Base-by-base conservation (phyloP, 2,329 filamentous ascomycete genomes). In the Diaporthe eres region DNA sequence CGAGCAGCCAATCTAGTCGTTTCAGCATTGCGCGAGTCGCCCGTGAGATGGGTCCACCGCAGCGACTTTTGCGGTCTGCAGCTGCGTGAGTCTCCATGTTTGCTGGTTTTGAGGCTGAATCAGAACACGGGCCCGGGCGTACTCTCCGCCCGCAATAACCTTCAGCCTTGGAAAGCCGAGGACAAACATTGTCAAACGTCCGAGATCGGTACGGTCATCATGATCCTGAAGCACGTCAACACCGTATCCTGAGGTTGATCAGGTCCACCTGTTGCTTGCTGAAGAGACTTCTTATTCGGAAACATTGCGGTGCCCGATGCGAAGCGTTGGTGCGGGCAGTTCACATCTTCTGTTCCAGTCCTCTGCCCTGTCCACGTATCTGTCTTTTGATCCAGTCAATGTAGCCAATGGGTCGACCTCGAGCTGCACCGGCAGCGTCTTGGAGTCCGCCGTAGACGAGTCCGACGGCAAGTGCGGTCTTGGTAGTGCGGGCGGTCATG, bases 361-460 rank as follows among this genome's bases (percentile, higher is more conserved):
- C 71, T 51, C 79, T 74, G 68, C 80, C 79, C 49, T 77, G 74
- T 49, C 79, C 79, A 60, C 83, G 82, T 72, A 86, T 81, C 65
- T 86, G 86, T 77, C 88, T 86, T 78, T 89, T 85, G 72, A 93
- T 79, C 79, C 92, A 94, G 75, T 95, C 92, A 77, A 97, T 86
- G 82, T 97, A 98, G 28, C 91, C 91, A 47, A 96, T 90, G 73
- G 88, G 90, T 80, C 94, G 92, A 73, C 95, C 95, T 82, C 91
- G 93, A 71, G 91, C 85, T 76, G 92, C 87, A 72, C 92, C 91
- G 47, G 97, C 83, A 15, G 88, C 85, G 85, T 98, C 96, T 85
- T 98, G 96, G 75, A 93, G 83, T 51, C 96, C 86, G 34, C 96
- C 96, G 84, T 95, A 98, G 10, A 87, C 90, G 49, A 98, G 82